Evolutionary conservation across 371 early-diverging fungal species (phyloP), one percentile per base, ranked within the genome.

Genomic region (Racocetra persica): DNA sequence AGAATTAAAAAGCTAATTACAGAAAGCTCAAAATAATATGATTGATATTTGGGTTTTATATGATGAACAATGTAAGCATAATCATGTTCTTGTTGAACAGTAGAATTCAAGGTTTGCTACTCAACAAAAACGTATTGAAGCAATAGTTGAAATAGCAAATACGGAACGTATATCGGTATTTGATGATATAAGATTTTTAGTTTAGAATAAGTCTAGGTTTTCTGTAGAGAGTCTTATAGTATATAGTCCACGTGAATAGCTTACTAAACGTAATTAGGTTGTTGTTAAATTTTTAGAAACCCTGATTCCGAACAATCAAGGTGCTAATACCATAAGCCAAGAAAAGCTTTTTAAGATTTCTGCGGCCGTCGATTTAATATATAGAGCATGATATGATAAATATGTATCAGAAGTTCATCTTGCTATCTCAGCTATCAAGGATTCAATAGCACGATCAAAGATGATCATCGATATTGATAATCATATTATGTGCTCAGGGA

Each of bases 401-500:
- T 75, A 75, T 75, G 60, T 59, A 16, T 75, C 60, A 32, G 76
- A 75, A 75, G 24, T 75, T 59, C 26, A 75, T 75, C 76, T 75
- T 75, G 60, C 60, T 59, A 45, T 22, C 28, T 75, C 76, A 59
- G 60, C 76, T 59, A 60, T 75, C 32, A 75, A 75, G 41, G 70
- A 57, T 66, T 74, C 60, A 24, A 75, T 59, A 6, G 60, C 36
- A 59, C 36, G 36, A 16, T 75, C 76, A 32, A 75, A 59, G 32
- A 75, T 13, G n/a, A 24, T 76, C 20, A 60, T 76, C 22, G 26
- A 76, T 60, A 76, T 76, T 38, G 62, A 76, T 60, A 76, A 76
- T 45, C 62, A 76, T 62, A 76, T 76, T 41, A 59, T 60, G 36
- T 60, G 60, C 24, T 26, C 76, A 32, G 60, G 36, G 5, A 41